Percentiles rank a stretch among this genome's conserved stretches.
These are phyloP conservation scores for Magnusiomyces sp. DNA, from an alignment of 1,139 yeast genomes.

Conservation along the genomic window DNA sequence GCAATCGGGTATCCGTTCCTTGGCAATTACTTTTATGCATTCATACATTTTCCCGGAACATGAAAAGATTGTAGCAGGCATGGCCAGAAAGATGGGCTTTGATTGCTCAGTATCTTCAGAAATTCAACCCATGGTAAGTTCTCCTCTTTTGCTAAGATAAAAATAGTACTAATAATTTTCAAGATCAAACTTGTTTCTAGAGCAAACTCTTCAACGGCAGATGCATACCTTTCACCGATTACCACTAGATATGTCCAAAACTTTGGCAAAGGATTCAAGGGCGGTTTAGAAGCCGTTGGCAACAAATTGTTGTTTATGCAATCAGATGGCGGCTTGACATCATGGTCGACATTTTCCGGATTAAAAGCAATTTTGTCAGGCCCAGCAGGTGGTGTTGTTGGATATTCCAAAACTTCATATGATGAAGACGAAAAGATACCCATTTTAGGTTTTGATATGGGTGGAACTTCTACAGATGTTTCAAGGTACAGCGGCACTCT, in stretches of 20 bases:
- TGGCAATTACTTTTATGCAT: constrained; percentile 63
- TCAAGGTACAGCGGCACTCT: constrained; percentile 41
- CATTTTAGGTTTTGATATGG: constrained; percentile 52
- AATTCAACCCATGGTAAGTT: constrained; percentile 50
- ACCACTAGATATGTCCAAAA: constrained; percentile 52
- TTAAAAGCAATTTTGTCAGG: constrained; percentile 46
- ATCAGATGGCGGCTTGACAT: constrained; percentile 49
- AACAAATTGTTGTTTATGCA: constrained; percentile 48
- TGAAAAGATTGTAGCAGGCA: constrained; percentile 47
- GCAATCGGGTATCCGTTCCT: constrained; percentile 49
- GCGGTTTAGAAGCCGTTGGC: constrained; percentile 39
- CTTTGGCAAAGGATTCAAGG: constrained; percentile 52
- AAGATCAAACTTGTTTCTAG: constrained; percentile 58
- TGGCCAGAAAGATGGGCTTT: constrained; percentile 56
- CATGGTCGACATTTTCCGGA: constrained; percentile 43
- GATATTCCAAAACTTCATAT: constrained; percentile 44
- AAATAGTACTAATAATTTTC: background rate
- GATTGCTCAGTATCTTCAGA: constrained; percentile 59
- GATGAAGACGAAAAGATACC: constrained; percentile 29
- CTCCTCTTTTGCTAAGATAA: background rate
- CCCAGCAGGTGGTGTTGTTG: constrained; percentile 57
- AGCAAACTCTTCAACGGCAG: constrained; percentile 66
- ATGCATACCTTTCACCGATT: constrained; percentile 71
- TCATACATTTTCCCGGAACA: constrained; percentile 64
- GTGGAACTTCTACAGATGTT: constrained; percentile 54